Conservation (phyloP, 495 filamentous ascomycete species). For the Podospora sp. region DNA sequence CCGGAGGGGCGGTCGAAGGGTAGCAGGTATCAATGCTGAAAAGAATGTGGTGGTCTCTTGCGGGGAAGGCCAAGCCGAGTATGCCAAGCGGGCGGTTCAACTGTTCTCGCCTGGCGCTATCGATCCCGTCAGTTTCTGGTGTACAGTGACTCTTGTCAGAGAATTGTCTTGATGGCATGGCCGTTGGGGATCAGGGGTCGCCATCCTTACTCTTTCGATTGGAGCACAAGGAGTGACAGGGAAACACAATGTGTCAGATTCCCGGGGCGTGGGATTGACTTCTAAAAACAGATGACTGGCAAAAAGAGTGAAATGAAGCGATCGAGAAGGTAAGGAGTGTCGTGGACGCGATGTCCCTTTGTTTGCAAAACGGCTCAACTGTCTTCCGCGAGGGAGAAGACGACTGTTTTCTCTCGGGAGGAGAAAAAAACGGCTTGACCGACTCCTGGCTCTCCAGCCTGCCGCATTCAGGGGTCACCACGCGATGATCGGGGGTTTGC, state of each 20-base stretch:
- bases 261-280: slow-evolving; percentile 9
- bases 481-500: slow-evolving; percentile 21
- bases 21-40: slow-evolving; percentile 28
- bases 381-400: slow-evolving; percentile 5
- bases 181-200: slow-evolving; percentile 34
- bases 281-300: slow-evolving; percentile 14
- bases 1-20: slow-evolving; percentile 17
- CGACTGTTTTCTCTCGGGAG: slow-evolving; percentile 10
- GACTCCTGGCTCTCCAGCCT: slow-evolving; percentile 22
- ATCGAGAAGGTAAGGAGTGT: slow-evolving; percentile 25
- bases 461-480: slow-evolving; percentile 33
- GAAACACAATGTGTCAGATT: slow-evolving; percentile 27
- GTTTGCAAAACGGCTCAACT: slow-evolving; percentile 1
- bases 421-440: slow-evolving; percentile 11
- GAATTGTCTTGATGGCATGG: slow-evolving; percentile 29
- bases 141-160: slow-evolving; percentile 32
- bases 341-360: slow-evolving; percentile 2
- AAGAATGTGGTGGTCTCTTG: slow-evolving; percentile 11
- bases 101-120: slow-evolving; percentile 5
- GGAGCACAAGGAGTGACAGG: slow-evolving; percentile 28
- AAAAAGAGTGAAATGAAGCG: slow-evolving; percentile 23
- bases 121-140: slow-evolving; percentile 5
- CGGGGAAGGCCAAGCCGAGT: slow-evolving; percentile 6
- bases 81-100: slow-evolving; percentile 19
- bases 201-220: slow-evolving; percentile 34